These are phyloP conservation scores for Solanum hybrid DNA, from an alignment of 305 asterid genomes.

Conservation along the genomic window DNA sequence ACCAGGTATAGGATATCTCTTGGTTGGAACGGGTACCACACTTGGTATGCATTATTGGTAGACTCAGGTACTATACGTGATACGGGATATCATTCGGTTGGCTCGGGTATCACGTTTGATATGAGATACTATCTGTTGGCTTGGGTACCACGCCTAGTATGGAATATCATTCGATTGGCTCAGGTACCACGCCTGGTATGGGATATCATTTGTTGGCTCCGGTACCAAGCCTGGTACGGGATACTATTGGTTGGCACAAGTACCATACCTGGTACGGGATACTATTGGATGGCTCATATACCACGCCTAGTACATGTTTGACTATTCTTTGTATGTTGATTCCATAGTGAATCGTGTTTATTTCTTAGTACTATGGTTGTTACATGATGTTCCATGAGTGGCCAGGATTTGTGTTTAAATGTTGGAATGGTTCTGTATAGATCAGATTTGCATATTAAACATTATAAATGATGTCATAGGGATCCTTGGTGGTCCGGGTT, in stretches of 20 bases:
- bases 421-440: neutral
- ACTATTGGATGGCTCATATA: neutral
- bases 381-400: neutral
- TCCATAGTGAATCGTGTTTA: neutral
- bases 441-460: neutral
- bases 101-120: neutral
- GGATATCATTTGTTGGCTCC: neutral
- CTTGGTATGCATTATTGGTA: neutral
- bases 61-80: neutral
- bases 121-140: neutral
- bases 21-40: neutral
- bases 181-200: neutral
- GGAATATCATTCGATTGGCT: neutral
- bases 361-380: neutral
- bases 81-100: neutral
- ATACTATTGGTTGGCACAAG: neutral
- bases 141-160: neutral
- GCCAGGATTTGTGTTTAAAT: neutral
- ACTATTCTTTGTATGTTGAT: neutral
- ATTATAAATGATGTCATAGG: neutral
- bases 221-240: neutral
- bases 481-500: neutral
- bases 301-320: neutral
- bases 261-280: too few species aligned
- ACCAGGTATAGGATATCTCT: neutral